Evolutionary conservation across 2,329 filamentous ascomycete genomes (phyloP), one percentile per base, ranked within the genome.

Genomic region (Chrysoporthe deuterocubensis): DNA sequence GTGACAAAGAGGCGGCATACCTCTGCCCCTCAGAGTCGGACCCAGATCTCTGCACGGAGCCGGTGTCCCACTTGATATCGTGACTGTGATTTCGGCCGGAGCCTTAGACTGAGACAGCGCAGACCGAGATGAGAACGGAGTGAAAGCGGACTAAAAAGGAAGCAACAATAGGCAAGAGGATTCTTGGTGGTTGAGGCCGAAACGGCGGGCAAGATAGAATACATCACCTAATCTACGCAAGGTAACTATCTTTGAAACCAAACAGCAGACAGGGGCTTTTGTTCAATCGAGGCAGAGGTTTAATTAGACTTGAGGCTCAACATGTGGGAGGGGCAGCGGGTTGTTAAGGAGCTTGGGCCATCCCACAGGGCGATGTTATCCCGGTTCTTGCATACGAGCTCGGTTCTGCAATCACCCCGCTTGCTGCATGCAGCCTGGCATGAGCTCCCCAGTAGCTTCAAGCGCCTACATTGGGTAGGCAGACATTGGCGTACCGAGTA

Each of bases 231-330:
- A 40, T 6, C 37, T 40, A 9, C 9, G 37, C 37, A 40, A 40
- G 37, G 37, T 40, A 9, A n/a, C n/a, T n/a, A 18, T n/a, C n/a
- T 21, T 7, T 48, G 8, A 48, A 48, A 48, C 7, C n/a, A 7
- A 18, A 48, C 16, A 8, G 6, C 44, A 56, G 26, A 4, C 14
- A 3, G 16, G 3, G 32, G 52, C 3, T 13, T 52, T 52, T 21
- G 26, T 54, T 11, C n/a, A 21, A 9, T n/a, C n/a, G 18, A 32
- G 26, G 50, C 50, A 56, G 50, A 54, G 26, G 50, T 56, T 34
- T 34, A 34, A 56, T 32, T 32, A 57, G 13, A 57, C 54, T 57
- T 57, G 54, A 57, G 54, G 54, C 54, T 57, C 54, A 57, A 57
- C 18, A 40, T 11, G 32, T 57, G 16, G 54, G 34, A 57, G 34